Evolutionary conservation across 2,329 filamentous ascomycete genomes (phyloP), one percentile per base, ranked within the genome.

Genomic region (Neophaeococcomyces aloes): DNA sequence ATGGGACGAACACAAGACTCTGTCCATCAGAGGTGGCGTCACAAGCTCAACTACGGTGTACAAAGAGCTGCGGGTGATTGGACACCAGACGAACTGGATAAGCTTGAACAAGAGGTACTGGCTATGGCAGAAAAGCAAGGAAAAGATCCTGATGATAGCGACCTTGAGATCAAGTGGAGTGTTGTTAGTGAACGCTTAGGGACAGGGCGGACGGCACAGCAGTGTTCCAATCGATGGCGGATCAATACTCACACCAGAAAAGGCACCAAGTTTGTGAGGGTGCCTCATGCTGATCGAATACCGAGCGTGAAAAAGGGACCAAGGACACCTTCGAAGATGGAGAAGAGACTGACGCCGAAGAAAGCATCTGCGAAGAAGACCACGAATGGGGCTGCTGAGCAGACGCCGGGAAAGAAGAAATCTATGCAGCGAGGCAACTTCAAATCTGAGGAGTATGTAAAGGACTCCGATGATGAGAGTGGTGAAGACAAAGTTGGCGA

Each of bases 1-100:
- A 45, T 68, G 29, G 61, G 59, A 6, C 57, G 65, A 18, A 64
- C 56, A 11, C 56, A 59, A 18, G 65, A 68, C 42, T 62, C 66
- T 46, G 64, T 67, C 15, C 59, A 59, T 4, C 65, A 67, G 47
- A 53, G 65, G 29, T 68, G 65, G 64, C 62, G 63, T 41, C 66
- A 67, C 42, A 58, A 57, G 32, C 56, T 68, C 4, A 56, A 64
- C 44, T 59, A 65, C 45, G 58, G 61, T 3, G 47, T 38, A 6
- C 64, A 58, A 6, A 60, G 61, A 56, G 59, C 56, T 4, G 46
- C 39, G 13, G 65, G 65, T 1, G 40, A 56, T 13, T 68, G 65
- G 65, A 57, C 53, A 2, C 53, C 53, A n/a, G 52, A 58, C 2
- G 65, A 67, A 46, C 38, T 57, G 4, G 37, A 31, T 3, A 38